Base-by-base conservation (phyloP, 164 flowering plant genomes). In the Saururus chinensis region DNA sequence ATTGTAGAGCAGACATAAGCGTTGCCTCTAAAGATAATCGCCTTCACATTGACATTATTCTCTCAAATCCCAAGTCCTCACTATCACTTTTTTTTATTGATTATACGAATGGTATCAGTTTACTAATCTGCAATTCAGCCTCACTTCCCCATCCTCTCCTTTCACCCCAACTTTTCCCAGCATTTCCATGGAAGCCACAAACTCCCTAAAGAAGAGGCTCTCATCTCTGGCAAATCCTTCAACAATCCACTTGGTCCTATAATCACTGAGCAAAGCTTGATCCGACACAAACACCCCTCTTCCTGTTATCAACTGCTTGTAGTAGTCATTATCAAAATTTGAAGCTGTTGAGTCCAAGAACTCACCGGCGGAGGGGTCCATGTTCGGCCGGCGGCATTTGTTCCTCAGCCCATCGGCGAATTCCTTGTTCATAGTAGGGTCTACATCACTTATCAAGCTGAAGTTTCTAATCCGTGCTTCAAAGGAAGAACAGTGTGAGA, bases 401-500 rank as follows among this genome's bases (percentile, higher is more conserved):
- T 49, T 76, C 57, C 68, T 70, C 56, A 90, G 64, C 51, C 79
- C 77, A n/a, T 73, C 68, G 0, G 89, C 95, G 35, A 86, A 86
- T 1, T 77, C 55, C 19, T 85, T 75, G 54, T 70, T 59, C 75
- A 90, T 5, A 0, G 89, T 57, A 0, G 91, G 92, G 63, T 90
- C 95, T 0, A 83, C 35, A 66, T 84, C 89, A 17, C 66, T 66
- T 42, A 65, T 70, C 63, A 76, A 4, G 58, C 75, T 69, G 78
- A 90, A 90, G 71, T 77, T 84, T 82, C 80, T 90, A 77, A 90
- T 82, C 66, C 97, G 73, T 75, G 76, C 82, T 57, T 81, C 80
- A 78, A 90, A 90, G 10, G 97, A 90, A 24, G 91, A 88, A 41
- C 95, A 90, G 58, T 88, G 95, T 35, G 97, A 61, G 69, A 90